A percentile compares a stretch with the other conserved stretches of the same genome.
Evolutionary conservation across 78 protist genomes (phyloP).

Genomic region (Kipferlia bialata): DNA sequence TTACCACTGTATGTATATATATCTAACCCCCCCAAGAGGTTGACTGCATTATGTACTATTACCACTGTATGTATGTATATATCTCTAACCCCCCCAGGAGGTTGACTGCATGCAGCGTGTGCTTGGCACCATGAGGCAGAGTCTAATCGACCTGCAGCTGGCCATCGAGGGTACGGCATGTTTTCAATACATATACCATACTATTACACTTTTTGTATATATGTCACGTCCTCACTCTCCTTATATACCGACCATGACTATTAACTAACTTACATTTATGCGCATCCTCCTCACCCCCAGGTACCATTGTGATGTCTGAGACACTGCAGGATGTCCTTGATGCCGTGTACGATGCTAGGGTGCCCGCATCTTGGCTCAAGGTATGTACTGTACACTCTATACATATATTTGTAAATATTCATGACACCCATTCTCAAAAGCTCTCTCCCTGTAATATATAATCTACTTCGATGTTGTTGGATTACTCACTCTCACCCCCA

Average conservation of each 20-base stretch:
- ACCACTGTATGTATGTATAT: no score
- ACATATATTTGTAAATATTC: slow-evolving; percentile 5
- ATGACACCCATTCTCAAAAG: not conserved
- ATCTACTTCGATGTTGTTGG: slow-evolving; percentile 1
- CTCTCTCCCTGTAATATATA: no score
- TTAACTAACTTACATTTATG: no score
- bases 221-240: no score
- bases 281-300: no score
- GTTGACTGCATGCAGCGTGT: slow-evolving; percentile 46
- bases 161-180: slow-evolving; percentile 72
- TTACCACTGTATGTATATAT: no score
- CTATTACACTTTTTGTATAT: no score
- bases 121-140: slow-evolving; percentile 22
- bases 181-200: no score
- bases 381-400: no score
- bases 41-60: no score
- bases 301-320: slow-evolving; percentile 55
- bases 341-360: slow-evolving; percentile 43
- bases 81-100: slow-evolving; percentile 60
- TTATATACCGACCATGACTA: no score
- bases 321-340: slow-evolving; percentile 31
- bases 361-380: slow-evolving; percentile 40
- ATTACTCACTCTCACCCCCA: not conserved
- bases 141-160: slow-evolving; percentile 38
- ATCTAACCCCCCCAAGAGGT: no score